phyloP scores from a whole-genome alignment of 495 filamentous ascomycete species.

The Neurospora sp. region DNA sequence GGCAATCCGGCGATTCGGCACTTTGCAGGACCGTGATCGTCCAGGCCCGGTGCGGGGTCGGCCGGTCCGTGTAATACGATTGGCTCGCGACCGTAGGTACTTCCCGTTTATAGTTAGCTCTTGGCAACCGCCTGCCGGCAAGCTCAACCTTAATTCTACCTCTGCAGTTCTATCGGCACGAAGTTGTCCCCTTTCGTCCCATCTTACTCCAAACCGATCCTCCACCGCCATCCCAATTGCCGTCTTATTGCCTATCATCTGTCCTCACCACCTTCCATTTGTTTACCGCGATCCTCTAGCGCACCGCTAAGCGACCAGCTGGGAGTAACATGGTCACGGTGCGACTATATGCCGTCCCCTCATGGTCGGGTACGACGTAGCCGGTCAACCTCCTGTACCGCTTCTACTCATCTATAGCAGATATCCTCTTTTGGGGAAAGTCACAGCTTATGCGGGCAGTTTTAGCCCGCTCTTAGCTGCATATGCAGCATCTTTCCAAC shows the following conservation, averaged over 20 bases:
- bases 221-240: background rate
- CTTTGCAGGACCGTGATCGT: background rate
- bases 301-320: background rate
- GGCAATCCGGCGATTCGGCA: background rate
- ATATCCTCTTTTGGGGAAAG: no score
- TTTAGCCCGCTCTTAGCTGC: no score
- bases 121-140: background rate
- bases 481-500: no score
- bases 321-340: background rate
- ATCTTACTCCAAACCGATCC: background rate
- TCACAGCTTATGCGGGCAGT: no score
- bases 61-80: background rate
- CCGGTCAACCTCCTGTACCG: background rate
- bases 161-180: background rate
- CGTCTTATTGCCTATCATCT: background rate
- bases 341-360: background rate
- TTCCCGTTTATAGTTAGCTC: background rate
- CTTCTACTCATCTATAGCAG: no score
- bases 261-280: background rate
- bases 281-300: background rate
- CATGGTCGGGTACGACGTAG: background rate
- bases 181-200: background rate
- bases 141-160: background rate
- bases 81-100: background rate
- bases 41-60: background rate